phyloP scores from a whole-genome alignment of 306 rosid species.

The Rosa rugosa region DNA sequence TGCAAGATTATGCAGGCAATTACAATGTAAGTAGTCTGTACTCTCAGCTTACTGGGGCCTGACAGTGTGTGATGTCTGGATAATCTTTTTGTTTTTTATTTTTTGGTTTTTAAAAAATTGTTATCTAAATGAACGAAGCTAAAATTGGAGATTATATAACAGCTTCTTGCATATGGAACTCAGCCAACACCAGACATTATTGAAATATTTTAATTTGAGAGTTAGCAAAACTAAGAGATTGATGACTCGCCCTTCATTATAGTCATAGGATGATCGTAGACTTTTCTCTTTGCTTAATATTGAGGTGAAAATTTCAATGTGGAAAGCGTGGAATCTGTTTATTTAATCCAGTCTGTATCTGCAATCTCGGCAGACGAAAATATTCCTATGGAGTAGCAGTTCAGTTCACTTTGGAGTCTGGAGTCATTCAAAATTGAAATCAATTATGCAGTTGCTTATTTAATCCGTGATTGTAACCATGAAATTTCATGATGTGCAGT shows the following conservation, averaged over 20 bases:
- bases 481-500: conserved; percentile 45
- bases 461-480: conserved; percentile 22
- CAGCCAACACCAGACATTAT: neutral
- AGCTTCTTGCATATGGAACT: neutral
- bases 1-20: conserved; percentile 91
- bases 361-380: neutral
- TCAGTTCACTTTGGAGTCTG: neutral
- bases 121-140: neutral
- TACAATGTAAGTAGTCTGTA: conserved; percentile 66
- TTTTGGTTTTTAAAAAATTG: no score
- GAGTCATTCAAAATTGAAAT: neutral
- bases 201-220: neutral
- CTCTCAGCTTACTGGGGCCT: neutral
- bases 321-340: neutral
- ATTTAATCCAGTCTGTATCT: neutral
- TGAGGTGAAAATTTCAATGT: neutral
- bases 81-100: no score
- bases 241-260: neutral
- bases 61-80: neutral
- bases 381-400: neutral
- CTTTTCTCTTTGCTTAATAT: neutral
- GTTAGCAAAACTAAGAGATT: neutral
- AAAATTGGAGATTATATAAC: neutral
- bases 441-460: conserved; percentile 12
- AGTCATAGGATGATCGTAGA: neutral